These are phyloP conservation scores for Larix sibirica DNA, from an alignment of 83 land plant genomes.

Conservation along the genomic window DNA sequence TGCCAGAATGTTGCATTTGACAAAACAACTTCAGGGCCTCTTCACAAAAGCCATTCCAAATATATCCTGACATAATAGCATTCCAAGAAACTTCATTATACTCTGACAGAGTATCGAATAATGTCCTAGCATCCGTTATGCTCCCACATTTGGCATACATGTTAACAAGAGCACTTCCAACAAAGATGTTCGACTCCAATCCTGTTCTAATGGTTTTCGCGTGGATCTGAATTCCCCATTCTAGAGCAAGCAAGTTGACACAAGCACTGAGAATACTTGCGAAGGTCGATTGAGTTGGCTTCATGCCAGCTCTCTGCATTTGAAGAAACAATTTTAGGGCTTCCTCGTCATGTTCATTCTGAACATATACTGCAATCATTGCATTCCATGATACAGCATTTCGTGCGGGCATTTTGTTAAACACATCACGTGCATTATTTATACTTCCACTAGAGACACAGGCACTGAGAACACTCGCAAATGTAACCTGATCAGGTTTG, in stretches of 20 bases:
- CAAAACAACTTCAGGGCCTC: slow-evolving; percentile 21
- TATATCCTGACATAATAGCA: slow-evolving; percentile 24
- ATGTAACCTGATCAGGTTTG: slow-evolving; percentile 18
- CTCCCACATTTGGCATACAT: too few species aligned
- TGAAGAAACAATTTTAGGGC: not conserved
- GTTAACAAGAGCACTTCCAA: too few species aligned
- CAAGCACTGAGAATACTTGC: not conserved
- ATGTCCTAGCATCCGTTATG: too few species aligned
- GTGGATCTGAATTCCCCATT: too few species aligned
- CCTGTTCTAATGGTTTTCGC: too few species aligned
- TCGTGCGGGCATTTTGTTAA: not conserved
- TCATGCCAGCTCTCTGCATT: not conserved
- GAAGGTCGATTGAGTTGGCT: not conserved
- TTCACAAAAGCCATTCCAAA: slow-evolving; percentile 9
- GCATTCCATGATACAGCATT: not conserved
- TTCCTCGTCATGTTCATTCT: not conserved
- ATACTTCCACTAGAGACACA: not conserved
- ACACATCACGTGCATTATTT: not conserved
- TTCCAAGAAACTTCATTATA: slow-evolving; percentile 10
- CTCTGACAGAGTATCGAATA: too few species aligned
- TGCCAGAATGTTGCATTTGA: slow-evolving; percentile 21
- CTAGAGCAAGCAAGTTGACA: not conserved
- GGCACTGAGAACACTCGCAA: not conserved
- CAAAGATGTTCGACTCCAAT: too few species aligned
- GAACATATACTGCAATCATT: not conserved